Conservation (phyloP, 2,329 filamentous ascomycete species). For the Botrytis deweyae region DNA sequence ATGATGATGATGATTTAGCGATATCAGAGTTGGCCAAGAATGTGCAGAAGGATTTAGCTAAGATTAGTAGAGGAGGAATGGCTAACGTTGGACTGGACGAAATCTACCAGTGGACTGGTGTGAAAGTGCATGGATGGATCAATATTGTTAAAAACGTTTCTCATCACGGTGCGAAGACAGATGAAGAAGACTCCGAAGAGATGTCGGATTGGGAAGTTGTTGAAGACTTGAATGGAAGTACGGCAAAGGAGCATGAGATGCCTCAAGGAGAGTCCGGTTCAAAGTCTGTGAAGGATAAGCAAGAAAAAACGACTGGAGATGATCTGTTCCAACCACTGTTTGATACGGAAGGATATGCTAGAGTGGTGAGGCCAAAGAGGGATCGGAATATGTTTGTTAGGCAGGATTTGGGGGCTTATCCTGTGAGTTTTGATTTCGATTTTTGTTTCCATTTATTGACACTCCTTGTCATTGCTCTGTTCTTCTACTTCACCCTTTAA, state of each 20-base stretch:
- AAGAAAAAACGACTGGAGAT: background rate
- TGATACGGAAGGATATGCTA: background rate
- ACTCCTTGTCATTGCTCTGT: background rate
- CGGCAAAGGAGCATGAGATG: background rate
- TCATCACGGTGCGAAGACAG: background rate
- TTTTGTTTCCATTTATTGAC: background rate
- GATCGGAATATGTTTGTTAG: background rate
- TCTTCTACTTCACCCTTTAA: too few species aligned
- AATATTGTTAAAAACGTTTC: slow-evolving; percentile 65
- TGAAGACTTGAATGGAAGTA: slow-evolving; percentile 3
- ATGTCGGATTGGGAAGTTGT: slow-evolving; percentile 20
- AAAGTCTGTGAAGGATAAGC: background rate
- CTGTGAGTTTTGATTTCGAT: slow-evolving; percentile 28
- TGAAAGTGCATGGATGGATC: slow-evolving; percentile 69
- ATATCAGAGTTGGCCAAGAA: slow-evolving; percentile 49
- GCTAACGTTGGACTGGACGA: slow-evolving; percentile 65
- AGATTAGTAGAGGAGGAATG: slow-evolving; percentile 57
- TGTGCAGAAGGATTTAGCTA: slow-evolving; percentile 67
- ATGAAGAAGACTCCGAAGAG: slow-evolving; percentile 6
- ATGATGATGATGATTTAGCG: slow-evolving; percentile 42
- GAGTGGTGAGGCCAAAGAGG: background rate
- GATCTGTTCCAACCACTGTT: background rate
- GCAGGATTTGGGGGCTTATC: slow-evolving; percentile 27
- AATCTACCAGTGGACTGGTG: slow-evolving; percentile 71
- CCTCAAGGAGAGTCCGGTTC: too few species aligned